Base-by-base conservation (phyloP, 768 basidiomycete species). In the Chalciporus sphaerocephalus region DNA sequence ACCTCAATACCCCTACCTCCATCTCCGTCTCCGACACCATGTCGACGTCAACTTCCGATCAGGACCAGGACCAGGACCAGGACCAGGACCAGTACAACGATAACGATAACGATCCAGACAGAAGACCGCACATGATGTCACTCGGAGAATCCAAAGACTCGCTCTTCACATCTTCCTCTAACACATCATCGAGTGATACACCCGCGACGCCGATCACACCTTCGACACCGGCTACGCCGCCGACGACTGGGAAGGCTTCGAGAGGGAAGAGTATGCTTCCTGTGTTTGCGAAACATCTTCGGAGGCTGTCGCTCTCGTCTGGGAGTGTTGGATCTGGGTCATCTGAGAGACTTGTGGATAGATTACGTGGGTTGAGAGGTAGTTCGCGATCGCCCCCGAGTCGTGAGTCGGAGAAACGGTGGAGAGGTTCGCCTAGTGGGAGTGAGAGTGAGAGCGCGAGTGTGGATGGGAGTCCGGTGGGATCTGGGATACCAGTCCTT, bases 191-290 rank as follows among this genome's bases (percentile, higher is more conserved):
- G 16, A 55, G 40, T 32, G 59, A 55, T 5, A 58, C 54, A 2
- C 38, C 56, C 7, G 53, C 51, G 9, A 39, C 50, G 1, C 64
- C 64, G 0, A 46, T 50, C 8, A 66, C 62, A 18, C 64, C 64
- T n/a, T 49, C 59, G 3, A 64, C 59, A 0, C 59, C 62, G 1
- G 42, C 42, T 18, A 33, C 35, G 24, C 33, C 32, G 12, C 44
- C 38, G n/a, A 44, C 48, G 11, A 34, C 43, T 5, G 33, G 45
- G 34, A 24, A 45, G 28, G 17, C 37, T 16, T 53, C 59, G 16
- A n/a, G 52, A 6, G 50, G 52, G 27, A 52, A 56, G 11, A 64
- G 61, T 42, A 64, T 66, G 61, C 59, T 61, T 4, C 64, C 62
- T 11, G 52, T 66, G 2, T 50, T 58, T 25, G 55, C 50, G 21